phyloP scores from a whole-genome alignment of 192 early-diverging fungal genomes.

The Podila minutissima region DNA sequence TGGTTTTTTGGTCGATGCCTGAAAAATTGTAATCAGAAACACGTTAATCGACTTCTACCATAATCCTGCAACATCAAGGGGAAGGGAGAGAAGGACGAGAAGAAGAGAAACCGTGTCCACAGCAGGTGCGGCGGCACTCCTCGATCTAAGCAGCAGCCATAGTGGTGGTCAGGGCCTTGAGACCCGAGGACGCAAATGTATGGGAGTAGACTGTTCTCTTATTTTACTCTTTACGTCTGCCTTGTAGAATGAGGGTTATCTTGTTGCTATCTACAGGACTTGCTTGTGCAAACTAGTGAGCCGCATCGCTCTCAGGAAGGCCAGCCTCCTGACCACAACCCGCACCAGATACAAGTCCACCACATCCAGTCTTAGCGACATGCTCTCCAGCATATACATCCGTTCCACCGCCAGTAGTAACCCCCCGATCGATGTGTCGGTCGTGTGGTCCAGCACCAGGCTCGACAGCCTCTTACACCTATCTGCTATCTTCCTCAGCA shows the following conservation, averaged over 20 bases:
- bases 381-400: slow-evolving; percentile 18
- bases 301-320: background rate
- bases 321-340: slow-evolving; percentile 14
- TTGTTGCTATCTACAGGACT: too few relatives aligned
- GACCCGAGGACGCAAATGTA: slow-evolving; percentile 71
- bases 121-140: slow-evolving; percentile 74
- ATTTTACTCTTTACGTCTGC: too few relatives aligned
- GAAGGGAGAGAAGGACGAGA: slow-evolving; percentile 74
- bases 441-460: slow-evolving; percentile 20
- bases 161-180: slow-evolving; percentile 78
- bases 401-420: slow-evolving; percentile 31
- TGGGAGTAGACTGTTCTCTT: too few relatives aligned
- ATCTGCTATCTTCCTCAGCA: slow-evolving; percentile 24
- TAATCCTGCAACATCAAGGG: slow-evolving; percentile 74
- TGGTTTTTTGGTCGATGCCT: too few relatives aligned
- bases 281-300: slow-evolving; percentile 12
- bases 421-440: slow-evolving; percentile 24
- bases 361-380: slow-evolving; percentile 19
- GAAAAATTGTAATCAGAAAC: background rate
- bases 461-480: slow-evolving; percentile 15
- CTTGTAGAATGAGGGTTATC: too few relatives aligned
- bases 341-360: slow-evolving; percentile 28
- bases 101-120: slow-evolving; percentile 86
- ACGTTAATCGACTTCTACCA: slow-evolving; percentile 14
- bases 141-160: slow-evolving; percentile 74